Base-by-base conservation (phyloP, 2,329 filamentous ascomycete species). In the Pseudogymnoascus sp. region DNA sequence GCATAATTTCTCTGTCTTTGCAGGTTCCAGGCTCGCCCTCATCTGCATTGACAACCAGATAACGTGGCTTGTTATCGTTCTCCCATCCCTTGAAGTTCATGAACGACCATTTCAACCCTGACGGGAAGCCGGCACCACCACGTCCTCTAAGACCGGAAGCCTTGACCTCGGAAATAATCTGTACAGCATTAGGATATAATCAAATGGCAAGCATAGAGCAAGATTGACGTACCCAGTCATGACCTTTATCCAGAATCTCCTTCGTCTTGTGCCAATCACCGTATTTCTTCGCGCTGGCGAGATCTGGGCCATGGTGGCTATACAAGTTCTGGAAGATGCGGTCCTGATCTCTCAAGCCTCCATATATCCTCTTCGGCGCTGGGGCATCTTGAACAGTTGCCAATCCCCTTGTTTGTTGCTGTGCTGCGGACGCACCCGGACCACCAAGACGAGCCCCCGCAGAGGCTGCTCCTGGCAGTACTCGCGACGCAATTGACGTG, bases 11-110 rank as follows among this genome's bases (percentile, higher is more conserved):
- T 75, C 95, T 89, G 78, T 99, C 95, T 82, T 99, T 99, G 88
- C 95, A 99, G 62, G 95, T 99, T 77, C 95, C 95, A 31, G 95
- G 95, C 79, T 99, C 95, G 73, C 95, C 95, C 81, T 99, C 95
- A 77, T 99, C 95, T 70, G 95, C 95, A 74, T 99, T 99, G 81
- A 99, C 91, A 66, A 99, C 93, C 62, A 99, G 83, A 75, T 99
- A 99, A 73, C 95, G 88, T 68, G 95, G 95, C 79, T 96, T 96
- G 72, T 78, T 89, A 77, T 98, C 95, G 81, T 99, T 96, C 73
- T 99, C 93, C 95, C 95, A 99, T 72, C 92, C 95, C 80, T 97
- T 97, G 83, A 93, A 93, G 84, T 99, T 99, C 95, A 99, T 99
- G 79, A 99, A 99, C 60, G 93, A 97, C 90, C 95, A 99, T 93